phyloP scores from a whole-genome alignment of 2,329 filamentous ascomycete species.

The Monosporascus ibericus region DNA sequence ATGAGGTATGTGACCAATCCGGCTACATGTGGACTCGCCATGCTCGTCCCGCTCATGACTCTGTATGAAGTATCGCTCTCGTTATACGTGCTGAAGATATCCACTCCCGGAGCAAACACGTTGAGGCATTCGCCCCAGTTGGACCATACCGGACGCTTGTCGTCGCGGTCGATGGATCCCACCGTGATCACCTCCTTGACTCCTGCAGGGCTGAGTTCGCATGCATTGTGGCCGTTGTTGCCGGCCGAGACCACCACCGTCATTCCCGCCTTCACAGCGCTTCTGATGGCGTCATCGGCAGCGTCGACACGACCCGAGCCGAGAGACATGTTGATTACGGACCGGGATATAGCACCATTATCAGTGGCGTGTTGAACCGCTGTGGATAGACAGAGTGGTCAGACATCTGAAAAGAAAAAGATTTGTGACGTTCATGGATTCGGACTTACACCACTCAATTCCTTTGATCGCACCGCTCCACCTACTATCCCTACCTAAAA shows the following conservation, averaged over 20 bases:
- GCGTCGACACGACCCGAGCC: conserved; percentile 12
- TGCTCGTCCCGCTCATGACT: conserved; percentile 19
- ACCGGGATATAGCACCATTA: conserved; percentile 10
- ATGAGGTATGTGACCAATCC: conserved; percentile 20
- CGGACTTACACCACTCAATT: conserved; percentile 20
- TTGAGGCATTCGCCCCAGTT: conserved; percentile 21
- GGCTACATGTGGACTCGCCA: conserved; percentile 21
- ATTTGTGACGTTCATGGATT: neutral
- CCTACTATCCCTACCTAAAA: conserved; percentile 12
- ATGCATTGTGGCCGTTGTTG: conserved; percentile 19
- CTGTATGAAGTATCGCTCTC: conserved; percentile 11
- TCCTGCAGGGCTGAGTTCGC: conserved; percentile 17
- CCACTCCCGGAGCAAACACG: conserved; percentile 19
- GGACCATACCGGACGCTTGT: conserved; percentile 16
- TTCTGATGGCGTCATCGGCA: conserved; percentile 15
- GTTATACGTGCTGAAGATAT: conserved; percentile 17
- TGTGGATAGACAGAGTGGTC: conserved; percentile 2
- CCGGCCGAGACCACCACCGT: conserved; percentile 20
- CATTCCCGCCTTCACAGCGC: conserved; percentile 15
- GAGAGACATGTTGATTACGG: conserved; percentile 24
- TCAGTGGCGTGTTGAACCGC: conserved; percentile 20
- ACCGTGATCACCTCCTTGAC: conserved; percentile 19
- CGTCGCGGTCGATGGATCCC: conserved; percentile 16
- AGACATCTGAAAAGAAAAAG: neutral
- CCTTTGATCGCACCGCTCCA: conserved; percentile 16